Conservation (phyloP, 192 early-diverging fungal genomes). For the Backusella morwellensis region DNA sequence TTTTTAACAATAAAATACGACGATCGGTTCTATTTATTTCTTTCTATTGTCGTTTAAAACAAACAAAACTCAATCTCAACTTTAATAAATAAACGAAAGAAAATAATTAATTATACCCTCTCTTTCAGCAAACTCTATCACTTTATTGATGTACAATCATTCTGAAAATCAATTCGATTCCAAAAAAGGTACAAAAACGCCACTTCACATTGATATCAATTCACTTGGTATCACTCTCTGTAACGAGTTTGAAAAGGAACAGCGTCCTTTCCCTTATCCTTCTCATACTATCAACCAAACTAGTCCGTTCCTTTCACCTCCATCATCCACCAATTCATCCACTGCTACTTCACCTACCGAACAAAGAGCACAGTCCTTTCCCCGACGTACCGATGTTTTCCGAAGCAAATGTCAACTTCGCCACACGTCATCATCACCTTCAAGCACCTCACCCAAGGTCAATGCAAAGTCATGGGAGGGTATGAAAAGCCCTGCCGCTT, state of each 20-base stretch:
- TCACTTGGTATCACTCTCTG: slow-evolving; percentile 26
- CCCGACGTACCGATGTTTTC: background rate
- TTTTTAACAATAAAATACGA: background rate
- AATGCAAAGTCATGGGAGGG: slow-evolving; percentile 31
- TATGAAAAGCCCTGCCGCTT: slow-evolving; percentile 34
- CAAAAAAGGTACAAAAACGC: background rate
- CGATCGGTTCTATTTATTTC: slow-evolving; percentile 12
- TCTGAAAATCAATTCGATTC: slow-evolving; percentile 5
- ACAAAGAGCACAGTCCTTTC: background rate
- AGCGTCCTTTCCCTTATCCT: background rate
- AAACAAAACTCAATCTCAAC: background rate
- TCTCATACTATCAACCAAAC: background rate
- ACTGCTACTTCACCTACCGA: background rate
- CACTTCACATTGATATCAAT: slow-evolving; percentile 28
- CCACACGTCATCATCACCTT: background rate
- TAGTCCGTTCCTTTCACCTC: slow-evolving; percentile 4
- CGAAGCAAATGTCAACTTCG: background rate
- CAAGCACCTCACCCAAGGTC: slow-evolving; percentile 11
- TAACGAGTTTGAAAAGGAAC: background rate
- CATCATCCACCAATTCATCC: slow-evolving; percentile 10
- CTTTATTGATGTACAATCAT: slow-evolving; percentile 10
- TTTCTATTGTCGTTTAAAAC: slow-evolving; percentile 8
- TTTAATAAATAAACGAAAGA: background rate
- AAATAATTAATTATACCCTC: background rate
- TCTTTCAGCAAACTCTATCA: background rate